Evolutionary conservation across 1,139 yeast genomes (phyloP), one percentile per base, ranked within the genome.

Genomic region (Geotrichum phurueaensis): DNA sequence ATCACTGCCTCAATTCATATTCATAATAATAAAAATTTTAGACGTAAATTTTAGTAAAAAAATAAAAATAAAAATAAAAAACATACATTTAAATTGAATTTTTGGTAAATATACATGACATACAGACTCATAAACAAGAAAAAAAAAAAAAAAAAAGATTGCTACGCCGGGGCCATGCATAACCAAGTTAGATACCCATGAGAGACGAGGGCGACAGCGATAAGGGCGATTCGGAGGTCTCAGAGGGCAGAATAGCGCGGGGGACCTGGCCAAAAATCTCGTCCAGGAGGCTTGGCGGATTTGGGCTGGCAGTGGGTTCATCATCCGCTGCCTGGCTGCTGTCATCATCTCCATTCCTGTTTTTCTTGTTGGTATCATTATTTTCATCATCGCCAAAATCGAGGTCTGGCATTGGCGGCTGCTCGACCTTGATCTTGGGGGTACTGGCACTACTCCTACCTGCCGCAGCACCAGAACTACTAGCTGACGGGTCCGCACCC

Each of bases 261-360:
- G 29, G n/a, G 22, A 57, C 60, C 20, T 57, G 53, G 13, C 49
- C 49, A 53, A 57, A 57, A 2, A 57, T 48, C 43, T 43, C 51
- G 6, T 57, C 60, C 13, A 57, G 54, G 22, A 56, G n/a, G n/a
- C 51, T 50, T n/a, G 51, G 51, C n/a, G 54, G 25, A n/a, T 55
- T 23, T 13, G 53, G 45, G 20, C n/a, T 18, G n/a, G 18, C 45
- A 2, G 12, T 18, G 7, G n/a, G n/a, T n/a, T 15, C 18, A 39
- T n/a, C 20, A 15, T 33, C 39, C 39, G 15, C n/a, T 6, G 15
- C 15, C 6, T 31, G n/a, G 22, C 20, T 31, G 2, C 29, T 27
- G 12, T 12, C 31, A 18, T 7, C 6, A 6, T 13, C 6, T 10
- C 18, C 33, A 20, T 22, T 12, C 4, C 31, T 15, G 51, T n/a